Evolutionary conservation across 805 yeast genomes (phyloP).

Genomic region (Huiozyma sinensis): DNA sequence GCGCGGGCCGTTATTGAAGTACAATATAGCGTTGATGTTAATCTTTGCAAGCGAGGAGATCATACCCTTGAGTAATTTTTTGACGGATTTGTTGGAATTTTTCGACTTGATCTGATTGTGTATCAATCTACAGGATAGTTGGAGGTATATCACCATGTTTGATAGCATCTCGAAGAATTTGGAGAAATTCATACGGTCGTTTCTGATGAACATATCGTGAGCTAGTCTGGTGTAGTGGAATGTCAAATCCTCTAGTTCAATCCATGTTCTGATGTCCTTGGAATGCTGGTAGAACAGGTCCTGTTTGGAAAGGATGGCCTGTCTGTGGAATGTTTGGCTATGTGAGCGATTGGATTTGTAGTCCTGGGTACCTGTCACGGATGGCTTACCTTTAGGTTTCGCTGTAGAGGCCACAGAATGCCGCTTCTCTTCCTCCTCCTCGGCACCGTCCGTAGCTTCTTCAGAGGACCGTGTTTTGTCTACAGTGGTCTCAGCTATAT

Average conservation of each 20-base stretch:
- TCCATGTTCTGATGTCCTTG: slow-evolving; percentile 52
- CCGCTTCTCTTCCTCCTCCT: neutral
- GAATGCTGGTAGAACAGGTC: slow-evolving; percentile 48
- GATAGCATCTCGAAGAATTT: slow-evolving; percentile 45
- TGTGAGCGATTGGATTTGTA: neutral
- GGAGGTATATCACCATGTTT: slow-evolving; percentile 41
- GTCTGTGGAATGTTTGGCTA: slow-evolving; percentile 6
- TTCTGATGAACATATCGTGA: slow-evolving; percentile 40
- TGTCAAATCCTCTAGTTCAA: slow-evolving; percentile 39
- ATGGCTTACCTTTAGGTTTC: neutral
- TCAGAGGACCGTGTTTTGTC: neutral
- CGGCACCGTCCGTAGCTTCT: neutral
- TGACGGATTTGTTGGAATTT: slow-evolving; percentile 37
- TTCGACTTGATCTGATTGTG: slow-evolving; percentile 40
- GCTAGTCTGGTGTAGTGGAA: slow-evolving; percentile 38
- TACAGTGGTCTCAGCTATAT: slow-evolving; percentile 11
- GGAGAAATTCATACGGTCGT: slow-evolving; percentile 41
- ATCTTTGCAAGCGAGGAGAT: slow-evolving; percentile 49
- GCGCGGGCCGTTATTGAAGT: slow-evolving; percentile 28
- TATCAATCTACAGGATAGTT: slow-evolving; percentile 43
- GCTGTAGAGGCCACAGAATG: neutral
- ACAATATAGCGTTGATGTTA: slow-evolving; percentile 55
- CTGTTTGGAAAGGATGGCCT: slow-evolving; percentile 24
- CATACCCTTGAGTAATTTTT: slow-evolving; percentile 40
- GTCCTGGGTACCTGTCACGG: neutral